Percentiles rank a stretch among this genome's conserved stretches.
Evolutionary conservation across 805 yeast genomes (phyloP).

Genomic region (Saccharomyces mikatae): DNA sequence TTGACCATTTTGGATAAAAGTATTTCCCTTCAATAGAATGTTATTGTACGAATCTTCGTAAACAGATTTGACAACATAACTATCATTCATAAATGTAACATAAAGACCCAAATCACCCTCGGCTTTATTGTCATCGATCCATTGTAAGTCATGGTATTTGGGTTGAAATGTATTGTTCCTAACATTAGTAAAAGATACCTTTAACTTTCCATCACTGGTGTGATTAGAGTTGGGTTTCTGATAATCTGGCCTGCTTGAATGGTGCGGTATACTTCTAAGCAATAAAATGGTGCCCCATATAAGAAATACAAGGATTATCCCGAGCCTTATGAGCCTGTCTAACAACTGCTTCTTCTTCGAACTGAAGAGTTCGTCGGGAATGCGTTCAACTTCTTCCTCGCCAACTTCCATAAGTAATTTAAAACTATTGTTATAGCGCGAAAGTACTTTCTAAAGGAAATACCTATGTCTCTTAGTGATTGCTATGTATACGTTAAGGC

Average conservation of each 20-base stretch:
- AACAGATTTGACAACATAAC: slow-evolving; percentile 49
- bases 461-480: too few relatives aligned
- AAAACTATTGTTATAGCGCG: not conserved
- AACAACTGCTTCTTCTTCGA: slow-evolving; percentile 2
- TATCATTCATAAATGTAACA: slow-evolving; percentile 39
- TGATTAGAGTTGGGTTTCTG: slow-evolving; percentile 8
- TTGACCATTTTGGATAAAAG: slow-evolving; percentile 34
- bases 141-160: slow-evolving; percentile 48
- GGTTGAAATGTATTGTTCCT: slow-evolving; percentile 55
- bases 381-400: slow-evolving; percentile 11
- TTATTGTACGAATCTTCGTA: slow-evolving; percentile 32
- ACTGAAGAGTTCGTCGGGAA: slow-evolving; percentile 10
- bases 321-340: slow-evolving; percentile 9
- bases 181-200: slow-evolving; percentile 36
- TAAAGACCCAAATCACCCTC: slow-evolving; percentile 53
- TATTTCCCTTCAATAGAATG: slow-evolving; percentile 42
- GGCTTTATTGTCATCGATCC: slow-evolving; percentile 53
- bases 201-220: slow-evolving; percentile 17
- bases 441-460: not conserved
- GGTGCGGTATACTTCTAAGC: slow-evolving; percentile 6
- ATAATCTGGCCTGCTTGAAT: not conserved
- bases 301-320: slow-evolving; percentile 10
- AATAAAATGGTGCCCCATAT: slow-evolving; percentile 22
- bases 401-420: not conserved
- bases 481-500: not conserved